Base-by-base conservation (phyloP, 2,329 filamentous ascomycete genomes). In the Anisogramma anomala region DNA sequence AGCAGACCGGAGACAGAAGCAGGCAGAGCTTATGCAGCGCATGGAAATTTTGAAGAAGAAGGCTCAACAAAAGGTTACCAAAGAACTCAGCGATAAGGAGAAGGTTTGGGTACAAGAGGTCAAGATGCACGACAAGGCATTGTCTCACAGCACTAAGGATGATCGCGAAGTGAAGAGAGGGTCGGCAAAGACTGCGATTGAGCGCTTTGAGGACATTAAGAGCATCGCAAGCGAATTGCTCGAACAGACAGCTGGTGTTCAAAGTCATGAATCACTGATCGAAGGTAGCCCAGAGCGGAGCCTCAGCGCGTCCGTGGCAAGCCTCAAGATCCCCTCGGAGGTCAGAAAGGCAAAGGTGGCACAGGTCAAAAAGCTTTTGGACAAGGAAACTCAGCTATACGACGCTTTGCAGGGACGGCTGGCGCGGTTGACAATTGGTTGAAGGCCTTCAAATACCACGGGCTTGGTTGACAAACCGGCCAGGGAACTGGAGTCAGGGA, bases 321-420 rank as follows among this genome's bases (percentile, higher is more conserved):
- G 69, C 45, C 50, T 74, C 37, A 64, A 67, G 48, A 74, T 82
- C 40, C 73, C 77, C 10, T 61, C 68, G 15, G 74, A 78, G 41
- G 68, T 82, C 44, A 68, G 77, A 44, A 73, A 68, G 58, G 71
- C 67, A 37, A 82, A 82, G 60, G 59, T 84, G 49, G 66, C 67
- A 42, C 72, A 82, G 55, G 75, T 84, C 17, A 75, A 75, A 59
- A 61, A 62, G 20, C 58, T 83, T 45, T 60, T 85, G 49, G 76
- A 80, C 43, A 65, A 80, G 20, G 79, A 85, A 60, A 73, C 73
- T 34, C 77, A 77, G 4, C 58, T 84, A 52, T 74, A 84, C 6
- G 79, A 84, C 50, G 79, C 75, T 17, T 71, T 82, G 17, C 77
- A 71, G 49, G 67, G 67, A 42, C 67, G 79, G 42, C 59, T 85